Percentiles rank a stretch among this genome's conserved stretches.
These are phyloP conservation scores for Trichoderma parareesei DNA, from an alignment of 495 filamentous ascomycete species.

Conservation along the genomic window DNA sequence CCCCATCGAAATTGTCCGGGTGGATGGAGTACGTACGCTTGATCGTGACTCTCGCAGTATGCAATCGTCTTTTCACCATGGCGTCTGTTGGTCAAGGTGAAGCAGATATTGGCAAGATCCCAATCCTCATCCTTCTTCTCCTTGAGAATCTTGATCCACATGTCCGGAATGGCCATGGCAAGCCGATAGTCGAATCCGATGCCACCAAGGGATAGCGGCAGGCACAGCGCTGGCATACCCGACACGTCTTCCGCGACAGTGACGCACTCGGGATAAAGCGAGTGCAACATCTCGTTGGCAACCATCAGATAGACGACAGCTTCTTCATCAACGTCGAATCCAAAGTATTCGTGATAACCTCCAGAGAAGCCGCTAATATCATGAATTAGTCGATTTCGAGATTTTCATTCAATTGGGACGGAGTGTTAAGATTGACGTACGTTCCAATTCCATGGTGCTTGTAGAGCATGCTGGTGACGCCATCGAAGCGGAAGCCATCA, in stretches of 20 bases:
- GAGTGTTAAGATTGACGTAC: constrained; percentile 46
- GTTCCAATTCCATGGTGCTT: constrained; percentile 94
- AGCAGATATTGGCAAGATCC: constrained; percentile 80
- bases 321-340: constrained; percentile 83
- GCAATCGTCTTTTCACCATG: constrained; percentile 98
- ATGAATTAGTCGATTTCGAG: not conserved
- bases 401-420: too few relatives aligned
- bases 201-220: constrained; percentile 76
- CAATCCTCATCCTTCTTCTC: constrained; percentile 87
- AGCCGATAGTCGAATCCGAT: constrained; percentile 96
- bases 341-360: constrained; percentile 98
- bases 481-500: constrained; percentile 96
- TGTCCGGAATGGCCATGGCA: constrained; percentile 95
- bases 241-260: constrained; percentile 97
- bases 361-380: constrained; percentile 79
- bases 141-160: constrained; percentile 98
- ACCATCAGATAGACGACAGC: constrained; percentile 93
- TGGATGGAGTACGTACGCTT: constrained; percentile 62
- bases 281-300: constrained; percentile 92
- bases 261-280: constrained; percentile 74
- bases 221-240: constrained; percentile 91
- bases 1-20: not conserved
- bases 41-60: constrained; percentile 93
- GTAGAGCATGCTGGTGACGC: constrained; percentile 97
- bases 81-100: constrained; percentile 82